Evolutionary conservation across 345 rosid species (phyloP), one percentile per base, ranked within the genome.

Genomic region (Trapa bicornis): DNA sequence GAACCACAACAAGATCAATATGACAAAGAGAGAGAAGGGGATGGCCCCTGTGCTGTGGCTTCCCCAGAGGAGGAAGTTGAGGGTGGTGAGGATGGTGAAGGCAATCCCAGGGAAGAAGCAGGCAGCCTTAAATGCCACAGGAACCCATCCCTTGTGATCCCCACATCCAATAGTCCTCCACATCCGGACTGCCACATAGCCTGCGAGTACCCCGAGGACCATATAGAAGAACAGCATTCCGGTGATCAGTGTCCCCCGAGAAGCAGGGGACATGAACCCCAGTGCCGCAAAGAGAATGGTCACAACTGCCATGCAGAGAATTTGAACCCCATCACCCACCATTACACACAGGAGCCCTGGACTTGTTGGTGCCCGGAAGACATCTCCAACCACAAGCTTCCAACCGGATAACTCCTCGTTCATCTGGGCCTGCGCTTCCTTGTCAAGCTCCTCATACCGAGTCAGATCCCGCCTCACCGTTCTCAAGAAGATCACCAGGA

Each of bases 361-460:
- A 36, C 60, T 73, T 29, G 72, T 42, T 0, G 76, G 76, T 16
- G 72, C 65, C 37, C 76, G 76, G 76, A 73, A 73, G 3, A 73
- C 76, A 56, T 73, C 76, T 16, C 76, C 76, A 37, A 73, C 76
- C 56, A 90, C 76, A 7, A 73, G 76, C 65, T 73, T 73, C 76
- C 76, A 73, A 33, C 96, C 94, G 56, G 94, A 89, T 61, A 87
- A 77, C 81, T 89, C 96, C 80, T 89, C 94, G 29, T 87, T 89
- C 96, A 89, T 87, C 83, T 89, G 96, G 65, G 91, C 89, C 64
- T 89, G 94, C 56, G 94, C 91, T 70, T 89, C 96, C 80, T 87
- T 87, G 81, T 90, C 95, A 14, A 90, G 83, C 74, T 90, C 97
- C 85, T 90, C 97, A 45, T 90, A 90, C 5, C 82, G 89, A 3